A percentile compares a stretch with the other conserved stretches of the same genome.
Conservation (phyloP, 345 rosid species). For the Boechera retrofracta region DNA sequence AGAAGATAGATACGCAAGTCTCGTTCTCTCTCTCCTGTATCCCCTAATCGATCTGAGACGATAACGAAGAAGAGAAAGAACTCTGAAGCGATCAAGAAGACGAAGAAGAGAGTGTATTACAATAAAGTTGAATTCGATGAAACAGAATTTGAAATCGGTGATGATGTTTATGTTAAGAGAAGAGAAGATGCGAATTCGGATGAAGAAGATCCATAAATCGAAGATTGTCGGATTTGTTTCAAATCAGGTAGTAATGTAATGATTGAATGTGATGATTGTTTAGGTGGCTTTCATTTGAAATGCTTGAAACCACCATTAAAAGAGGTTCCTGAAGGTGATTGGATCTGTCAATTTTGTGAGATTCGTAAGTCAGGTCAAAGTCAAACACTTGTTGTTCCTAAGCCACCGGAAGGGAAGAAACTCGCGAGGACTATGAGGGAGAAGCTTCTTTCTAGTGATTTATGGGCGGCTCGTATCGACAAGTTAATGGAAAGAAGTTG, state of each 20-base stretch:
- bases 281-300: slow-evolving; percentile 89
- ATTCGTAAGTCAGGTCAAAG: slow-evolving; percentile 55
- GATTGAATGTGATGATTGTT: slow-evolving; percentile 92
- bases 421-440: slow-evolving; percentile 75
- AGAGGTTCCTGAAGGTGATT: slow-evolving; percentile 85
- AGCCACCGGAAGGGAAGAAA: slow-evolving; percentile 69
- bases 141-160: slow-evolving; percentile 73
- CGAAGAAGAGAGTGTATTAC: slow-evolving; percentile 66
- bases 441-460: slow-evolving; percentile 83
- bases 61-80: slow-evolving; percentile 48
- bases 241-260: slow-evolving; percentile 62
- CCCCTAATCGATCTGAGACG: slow-evolving; percentile 49
- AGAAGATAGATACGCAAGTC: slow-evolving; percentile 37
- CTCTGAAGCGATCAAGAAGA: slow-evolving; percentile 29
- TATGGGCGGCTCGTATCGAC: slow-evolving; percentile 88
- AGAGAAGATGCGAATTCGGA: slow-evolving; percentile 77
- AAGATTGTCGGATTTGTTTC: slow-evolving; percentile 86
- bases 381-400: slow-evolving; percentile 52
- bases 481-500: slow-evolving; percentile 83
- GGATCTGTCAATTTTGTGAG: slow-evolving; percentile 83
- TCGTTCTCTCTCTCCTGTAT: slow-evolving; percentile 58
- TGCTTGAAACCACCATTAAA: slow-evolving; percentile 84
- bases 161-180: slow-evolving; percentile 85
- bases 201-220: slow-evolving; percentile 67
- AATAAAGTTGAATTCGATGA: slow-evolving; percentile 75